Conservation (phyloP, 345 rosid genomes). For the Bretschneidera sinensis region DNA sequence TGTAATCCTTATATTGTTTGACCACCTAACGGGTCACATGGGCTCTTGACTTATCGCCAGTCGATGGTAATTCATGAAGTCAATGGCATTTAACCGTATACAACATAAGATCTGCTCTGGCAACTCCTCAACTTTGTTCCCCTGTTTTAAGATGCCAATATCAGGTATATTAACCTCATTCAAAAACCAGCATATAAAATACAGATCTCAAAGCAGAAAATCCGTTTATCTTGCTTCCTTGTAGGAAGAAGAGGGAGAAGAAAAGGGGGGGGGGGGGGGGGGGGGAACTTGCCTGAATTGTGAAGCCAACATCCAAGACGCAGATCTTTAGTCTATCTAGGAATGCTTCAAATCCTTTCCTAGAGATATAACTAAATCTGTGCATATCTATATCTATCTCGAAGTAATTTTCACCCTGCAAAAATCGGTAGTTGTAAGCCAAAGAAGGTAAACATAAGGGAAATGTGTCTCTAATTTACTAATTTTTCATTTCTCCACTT, state of each 20-base stretch:
- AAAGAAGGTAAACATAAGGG: neutral
- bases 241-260: neutral
- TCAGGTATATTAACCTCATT: neutral
- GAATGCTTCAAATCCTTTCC: conserved; percentile 89
- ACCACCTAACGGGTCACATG: conserved; percentile 22
- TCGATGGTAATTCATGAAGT: conserved; percentile 65
- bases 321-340: conserved; percentile 71
- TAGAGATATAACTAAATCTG: conserved; percentile 83
- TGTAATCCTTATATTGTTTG: conserved; percentile 16
- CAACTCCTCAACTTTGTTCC: conserved; percentile 81
- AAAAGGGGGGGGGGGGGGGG: no score
- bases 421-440: conserved; percentile 1
- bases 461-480: no score
- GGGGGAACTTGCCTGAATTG: conserved; percentile 61
- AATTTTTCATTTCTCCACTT: no score
- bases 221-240: neutral
- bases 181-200: conserved; percentile 1
- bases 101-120: conserved; percentile 92
- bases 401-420: conserved; percentile 83
- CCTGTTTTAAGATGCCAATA: conserved; percentile 45
- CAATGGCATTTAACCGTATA: conserved; percentile 64
- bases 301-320: conserved; percentile 83
- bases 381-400: conserved; percentile 97
- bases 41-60: conserved; percentile 47
- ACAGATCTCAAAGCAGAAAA: neutral